Base-by-base conservation (phyloP, 2,329 filamentous ascomycete genomes). In the Metarhizium sp. region DNA sequence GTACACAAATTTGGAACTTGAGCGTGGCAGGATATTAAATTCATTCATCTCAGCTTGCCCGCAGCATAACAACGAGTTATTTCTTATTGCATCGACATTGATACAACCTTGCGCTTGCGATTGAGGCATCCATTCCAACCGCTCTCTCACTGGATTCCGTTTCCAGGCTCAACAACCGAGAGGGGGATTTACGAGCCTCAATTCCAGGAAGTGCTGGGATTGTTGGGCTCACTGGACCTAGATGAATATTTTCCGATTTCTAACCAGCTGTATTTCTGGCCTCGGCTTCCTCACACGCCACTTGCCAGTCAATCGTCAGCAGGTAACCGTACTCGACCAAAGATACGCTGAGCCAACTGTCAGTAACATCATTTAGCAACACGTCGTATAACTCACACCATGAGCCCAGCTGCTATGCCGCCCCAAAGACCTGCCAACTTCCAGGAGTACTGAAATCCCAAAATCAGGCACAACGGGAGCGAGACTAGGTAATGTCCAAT, bases 401-500 rank as follows among this genome's bases (percentile, higher is more conserved):
- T 70, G 11, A 95, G 73, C 0, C 87, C 91, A 58, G 94, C 68
- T 0, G 86, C 86, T 7, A 90, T 79, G 2, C 88, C 88, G n/a
- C 78, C 75, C 91, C 91, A 96, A 3, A 96, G 75, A 0, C 92
- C 92, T 54, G 81, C 77, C 34, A 96, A 71, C 47, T 83, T 82
- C 90, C 88, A 94, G 4, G 76, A 77, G 2, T 91, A 70, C 0
- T 82, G 85, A 67, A 96, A 95, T 0, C 84, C 87, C 0, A 86
- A 83, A 6, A 81, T 82, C 60, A 95, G 86, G 34, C 86, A 88
- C 29, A 96, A 82, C 0, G 92, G 92, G 69, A 96, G 76, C 0
- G 89, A 91, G 29, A 96, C 78, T 7, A 82, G 72, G 69, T 96
- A 96, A 72, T 96, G 96, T n/a, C 85, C 86, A 52, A 89, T 81